Evolutionary conservation across 495 filamentous ascomycete genomes (phyloP), one percentile per base, ranked within the genome.

Genomic region (Rusavskia elegans): DNA sequence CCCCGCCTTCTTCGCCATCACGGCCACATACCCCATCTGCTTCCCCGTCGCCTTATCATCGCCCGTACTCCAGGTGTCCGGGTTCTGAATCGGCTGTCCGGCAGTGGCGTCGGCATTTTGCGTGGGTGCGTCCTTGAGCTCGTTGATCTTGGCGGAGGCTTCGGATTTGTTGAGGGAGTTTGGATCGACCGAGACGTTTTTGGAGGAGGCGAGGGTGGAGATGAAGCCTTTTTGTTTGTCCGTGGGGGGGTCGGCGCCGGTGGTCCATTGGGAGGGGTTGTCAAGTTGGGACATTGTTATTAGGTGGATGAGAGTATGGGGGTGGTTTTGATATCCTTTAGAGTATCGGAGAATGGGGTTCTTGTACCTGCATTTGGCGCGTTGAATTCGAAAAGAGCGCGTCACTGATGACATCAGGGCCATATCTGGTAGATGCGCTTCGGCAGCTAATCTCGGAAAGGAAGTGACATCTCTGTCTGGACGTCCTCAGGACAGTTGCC

Each of bases 21-120:
- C 58, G 40, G 58, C 58, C 37, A 60, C 56, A 45, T 60, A 60
- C 25, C 58, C 58, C 16, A 55, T 60, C 53, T 60, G 58, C 53
- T 55, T 60, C 27, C 58, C 58, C 30, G 55, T 57, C 6, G 58
- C 58, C 14, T 48, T 30, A 21, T 60, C 58, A 8, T 55, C 58
- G 5, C 58, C 58, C n/a, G 58, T 60, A 8, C 9, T 48, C 58
- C 58, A 60, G 9, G 27, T 45, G 32, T 57, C 48, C 2, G 58
- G 58, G 19, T 60, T 39, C 38, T 60, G 58, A 4, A 60, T 60
- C 17, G 58, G 58, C 44, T 46, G 45, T 5, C 39, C 58, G 1
- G 52, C 42, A 3, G 36, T 13, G 0, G 52, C 55, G 23, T 48
- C 52, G 11, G 55, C 44, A 35, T 59, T 54, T 20, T 51, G 41